phyloP scores from a whole-genome alignment of 179 eudicot species.

The Gypsophila paniculata region DNA sequence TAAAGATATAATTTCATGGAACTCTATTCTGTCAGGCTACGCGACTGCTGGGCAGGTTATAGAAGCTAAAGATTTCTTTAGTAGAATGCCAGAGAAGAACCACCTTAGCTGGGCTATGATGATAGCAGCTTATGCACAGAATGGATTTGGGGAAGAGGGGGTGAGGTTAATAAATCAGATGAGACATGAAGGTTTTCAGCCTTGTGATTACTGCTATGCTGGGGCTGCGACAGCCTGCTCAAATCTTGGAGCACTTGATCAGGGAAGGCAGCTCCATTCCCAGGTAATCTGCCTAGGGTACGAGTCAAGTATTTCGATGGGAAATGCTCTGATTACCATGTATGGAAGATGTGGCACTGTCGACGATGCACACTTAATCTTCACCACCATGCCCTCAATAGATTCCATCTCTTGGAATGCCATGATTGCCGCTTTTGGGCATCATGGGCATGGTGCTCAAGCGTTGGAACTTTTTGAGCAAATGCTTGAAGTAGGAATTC shows the following conservation, averaged over 20 bases:
- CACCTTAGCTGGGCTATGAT: constrained; percentile 56
- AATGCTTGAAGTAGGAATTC: constrained; percentile 49
- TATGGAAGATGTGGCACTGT: constrained; percentile 64
- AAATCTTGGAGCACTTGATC: constrained; percentile 54
- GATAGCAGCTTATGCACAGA: constrained; percentile 61
- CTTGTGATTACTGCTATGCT: constrained; percentile 63
- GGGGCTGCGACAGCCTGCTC: constrained; percentile 65
- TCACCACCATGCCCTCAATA: constrained; percentile 49
- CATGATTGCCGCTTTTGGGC: constrained; percentile 65
- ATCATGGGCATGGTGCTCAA: constrained; percentile 56
- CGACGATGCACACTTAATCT: constrained; percentile 38
- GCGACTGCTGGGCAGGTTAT: constrained; percentile 33
- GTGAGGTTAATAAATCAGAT: constrained; percentile 51
- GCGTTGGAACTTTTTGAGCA: constrained; percentile 52
- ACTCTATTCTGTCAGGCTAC: constrained; percentile 51
- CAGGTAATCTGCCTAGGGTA: constrained; percentile 49
- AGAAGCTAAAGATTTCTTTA: constrained; percentile 47
- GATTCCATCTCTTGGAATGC: constrained; percentile 80
- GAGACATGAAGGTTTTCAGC: constrained; percentile 49
- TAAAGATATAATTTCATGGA: constrained; percentile 60
- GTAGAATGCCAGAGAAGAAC: constrained; percentile 47
- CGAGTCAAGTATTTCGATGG: constrained; percentile 60
- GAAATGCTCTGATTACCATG: constrained; percentile 69
- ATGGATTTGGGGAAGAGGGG: constrained; percentile 58
- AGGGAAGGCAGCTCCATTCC: constrained; percentile 60